Conservation (phyloP, 2,329 filamentous ascomycete genomes). For the Pseudocercospora eumusae region DNA sequence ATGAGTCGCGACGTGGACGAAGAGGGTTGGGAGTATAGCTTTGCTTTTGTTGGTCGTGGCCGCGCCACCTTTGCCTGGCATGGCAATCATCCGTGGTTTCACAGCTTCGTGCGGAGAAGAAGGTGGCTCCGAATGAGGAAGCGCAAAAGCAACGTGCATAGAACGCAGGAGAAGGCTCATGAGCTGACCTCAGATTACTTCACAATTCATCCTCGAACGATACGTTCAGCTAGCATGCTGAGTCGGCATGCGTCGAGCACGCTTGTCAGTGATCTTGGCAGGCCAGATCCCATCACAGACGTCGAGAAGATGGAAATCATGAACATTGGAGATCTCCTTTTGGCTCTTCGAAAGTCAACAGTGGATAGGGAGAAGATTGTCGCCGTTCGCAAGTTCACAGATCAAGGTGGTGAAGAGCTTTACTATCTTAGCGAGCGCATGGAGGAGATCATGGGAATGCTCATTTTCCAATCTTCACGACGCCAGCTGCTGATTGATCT, state of each 20-base stretch:
- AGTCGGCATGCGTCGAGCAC: conserved; percentile 28
- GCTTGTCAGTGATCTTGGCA: conserved; percentile 19
- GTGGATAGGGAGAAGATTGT: conserved; percentile 93
- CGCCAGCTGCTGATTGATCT: conserved; percentile 73
- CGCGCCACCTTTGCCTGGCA: conserved; percentile 65
- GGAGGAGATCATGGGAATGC: conserved; percentile 79
- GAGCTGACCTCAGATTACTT: conserved; percentile 79
- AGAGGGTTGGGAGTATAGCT: conserved; percentile 94
- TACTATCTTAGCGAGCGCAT: conserved; percentile 72
- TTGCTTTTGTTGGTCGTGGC: conserved; percentile 66
- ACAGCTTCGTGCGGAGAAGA: conserved; percentile 87
- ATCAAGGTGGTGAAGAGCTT: conserved; percentile 73
- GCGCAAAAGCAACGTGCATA: conserved; percentile 56
- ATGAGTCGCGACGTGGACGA: conserved; percentile 83
- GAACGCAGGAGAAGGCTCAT: conserved; percentile 58
- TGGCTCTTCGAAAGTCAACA: conserved; percentile 65
- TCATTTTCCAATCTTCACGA: conserved; percentile 87
- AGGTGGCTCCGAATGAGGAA: conserved; percentile 83
- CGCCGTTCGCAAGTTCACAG: conserved; percentile 77
- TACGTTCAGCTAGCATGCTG: conserved; percentile 22
- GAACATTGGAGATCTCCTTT: conserved; percentile 69
- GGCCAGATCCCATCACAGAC: conserved; percentile 50
- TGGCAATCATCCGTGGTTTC: conserved; percentile 83
- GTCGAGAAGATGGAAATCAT: conserved; percentile 56
- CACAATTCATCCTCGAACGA: conserved; percentile 57